These are phyloP conservation scores for Solanum ahanhuiri DNA, from an alignment of 257 asterid species.

Conservation along the genomic window DNA sequence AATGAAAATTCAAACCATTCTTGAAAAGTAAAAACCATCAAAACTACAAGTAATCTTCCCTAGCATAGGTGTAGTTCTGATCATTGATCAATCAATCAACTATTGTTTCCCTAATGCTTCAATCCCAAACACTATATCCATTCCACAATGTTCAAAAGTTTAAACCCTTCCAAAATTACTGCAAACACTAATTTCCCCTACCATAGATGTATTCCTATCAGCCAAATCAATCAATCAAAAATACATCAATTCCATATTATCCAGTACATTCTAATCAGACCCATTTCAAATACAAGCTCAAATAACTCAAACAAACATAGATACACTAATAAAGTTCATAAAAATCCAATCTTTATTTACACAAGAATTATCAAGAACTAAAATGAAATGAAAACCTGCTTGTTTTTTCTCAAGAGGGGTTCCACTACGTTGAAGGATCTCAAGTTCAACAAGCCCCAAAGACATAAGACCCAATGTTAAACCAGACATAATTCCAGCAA, in stretches of 20 bases:
- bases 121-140: background rate
- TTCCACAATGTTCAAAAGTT: background rate
- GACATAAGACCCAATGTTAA: slow-evolving; percentile 90
- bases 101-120: background rate
- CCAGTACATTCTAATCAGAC: background rate
- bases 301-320: background rate
- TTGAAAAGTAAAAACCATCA: background rate
- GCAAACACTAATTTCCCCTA: background rate
- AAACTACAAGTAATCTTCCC: background rate
- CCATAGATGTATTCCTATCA: background rate
- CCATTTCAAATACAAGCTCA: background rate
- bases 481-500: slow-evolving; percentile 95
- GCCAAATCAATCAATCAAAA: background rate
- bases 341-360: background rate
- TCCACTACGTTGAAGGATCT: slow-evolving; percentile 91
- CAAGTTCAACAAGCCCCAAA: slow-evolving; percentile 84
- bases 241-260: background rate
- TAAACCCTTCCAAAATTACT: background rate
- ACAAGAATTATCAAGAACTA: background rate
- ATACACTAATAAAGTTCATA: background rate
- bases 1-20: background rate
- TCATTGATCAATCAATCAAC: background rate
- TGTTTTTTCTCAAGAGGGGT: slow-evolving; percentile 70
- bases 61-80: background rate
- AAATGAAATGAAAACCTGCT: slow-evolving; percentile 33